A percentile compares a stretch with the other conserved stretches of the same genome.
phyloP scores from a whole-genome alignment of 371 early-diverging fungal species.

The Lichtheimia hyalospora region DNA sequence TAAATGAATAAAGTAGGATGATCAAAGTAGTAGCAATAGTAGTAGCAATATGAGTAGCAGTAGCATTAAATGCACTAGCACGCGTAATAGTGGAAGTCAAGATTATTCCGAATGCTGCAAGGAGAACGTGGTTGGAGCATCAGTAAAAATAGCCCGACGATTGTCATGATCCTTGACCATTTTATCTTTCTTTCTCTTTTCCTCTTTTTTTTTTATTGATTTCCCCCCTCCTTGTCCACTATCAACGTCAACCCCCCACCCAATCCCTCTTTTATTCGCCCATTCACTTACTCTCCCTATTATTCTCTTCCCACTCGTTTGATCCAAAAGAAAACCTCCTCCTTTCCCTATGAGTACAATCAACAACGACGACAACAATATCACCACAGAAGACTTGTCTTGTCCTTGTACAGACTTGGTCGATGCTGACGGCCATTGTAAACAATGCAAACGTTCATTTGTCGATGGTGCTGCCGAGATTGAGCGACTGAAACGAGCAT shows the following conservation, averaged over 20 bases:
- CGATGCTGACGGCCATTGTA: conserved; percentile 5
- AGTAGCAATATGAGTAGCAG: no score
- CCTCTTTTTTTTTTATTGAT: neutral
- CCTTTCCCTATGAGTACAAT: neutral
- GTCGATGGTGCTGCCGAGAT: conserved; percentile 11
- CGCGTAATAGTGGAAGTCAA: no score
- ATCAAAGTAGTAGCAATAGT: no score
- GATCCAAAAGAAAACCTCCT: neutral
- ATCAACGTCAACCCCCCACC: neutral
- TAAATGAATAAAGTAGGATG: no score
- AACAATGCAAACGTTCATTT: conserved; percentile 23
- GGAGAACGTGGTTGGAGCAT: neutral
- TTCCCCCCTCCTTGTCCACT: neutral
- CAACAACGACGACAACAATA: neutral
- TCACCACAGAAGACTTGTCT: neutral
- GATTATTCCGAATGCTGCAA: neutral
- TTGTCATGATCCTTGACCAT: neutral
- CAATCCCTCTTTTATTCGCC: neutral
- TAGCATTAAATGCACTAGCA: no score
- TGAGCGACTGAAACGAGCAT: conserved; percentile 10
- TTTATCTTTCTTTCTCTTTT: neutral
- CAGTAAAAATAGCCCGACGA: conserved; percentile 2
- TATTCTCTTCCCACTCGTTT: neutral
- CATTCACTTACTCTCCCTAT: neutral
- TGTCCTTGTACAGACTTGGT: conserved; percentile 7